Evolutionary conservation across 257 asterid species (phyloP).

Genomic region (Jaltomata sinuosa): DNA sequence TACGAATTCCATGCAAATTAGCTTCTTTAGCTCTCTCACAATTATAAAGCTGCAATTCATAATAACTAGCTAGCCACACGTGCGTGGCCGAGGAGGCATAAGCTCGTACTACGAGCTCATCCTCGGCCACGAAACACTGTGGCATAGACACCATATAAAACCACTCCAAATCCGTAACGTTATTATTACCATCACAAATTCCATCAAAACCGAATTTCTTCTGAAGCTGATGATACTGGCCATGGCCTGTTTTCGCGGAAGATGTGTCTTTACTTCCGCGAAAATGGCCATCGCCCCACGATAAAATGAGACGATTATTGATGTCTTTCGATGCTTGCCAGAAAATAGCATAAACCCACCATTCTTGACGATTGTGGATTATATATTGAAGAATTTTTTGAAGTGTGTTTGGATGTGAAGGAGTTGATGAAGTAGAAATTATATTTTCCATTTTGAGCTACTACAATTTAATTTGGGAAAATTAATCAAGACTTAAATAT

Average conservation of each 20-base stretch:
- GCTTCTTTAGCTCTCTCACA: constrained; percentile 38
- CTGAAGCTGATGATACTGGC: neutral
- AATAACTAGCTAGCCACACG: constrained; percentile 19
- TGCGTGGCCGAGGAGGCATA: constrained; percentile 8
- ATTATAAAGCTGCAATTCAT: constrained; percentile 10
- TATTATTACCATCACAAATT: neutral
- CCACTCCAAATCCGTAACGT: constrained; percentile 14
- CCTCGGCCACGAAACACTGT: constrained; percentile 1
- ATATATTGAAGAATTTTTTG: constrained; percentile 16
- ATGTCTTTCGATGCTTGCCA: constrained; percentile 20
- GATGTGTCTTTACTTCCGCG: neutral
- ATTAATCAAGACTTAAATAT: neutral
- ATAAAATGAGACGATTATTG: constrained; percentile 5
- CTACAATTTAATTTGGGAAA: neutral
- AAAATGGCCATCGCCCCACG: constrained; percentile 36
- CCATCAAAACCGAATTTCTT: neutral
- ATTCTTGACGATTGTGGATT: constrained; percentile 12
- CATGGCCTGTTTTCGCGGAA: neutral
- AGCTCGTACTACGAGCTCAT: constrained; percentile 13
- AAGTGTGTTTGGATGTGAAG: constrained; percentile 1
- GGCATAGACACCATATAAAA: constrained; percentile 24
- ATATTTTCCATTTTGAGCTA: constrained; percentile 17
- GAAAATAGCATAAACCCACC: constrained; percentile 32
- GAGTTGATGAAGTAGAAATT: neutral
- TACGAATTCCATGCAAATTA: constrained; percentile 21